phyloP scores from a whole-genome alignment of 2,329 filamentous ascomycete species.

The Fonsecaea monophora region DNA sequence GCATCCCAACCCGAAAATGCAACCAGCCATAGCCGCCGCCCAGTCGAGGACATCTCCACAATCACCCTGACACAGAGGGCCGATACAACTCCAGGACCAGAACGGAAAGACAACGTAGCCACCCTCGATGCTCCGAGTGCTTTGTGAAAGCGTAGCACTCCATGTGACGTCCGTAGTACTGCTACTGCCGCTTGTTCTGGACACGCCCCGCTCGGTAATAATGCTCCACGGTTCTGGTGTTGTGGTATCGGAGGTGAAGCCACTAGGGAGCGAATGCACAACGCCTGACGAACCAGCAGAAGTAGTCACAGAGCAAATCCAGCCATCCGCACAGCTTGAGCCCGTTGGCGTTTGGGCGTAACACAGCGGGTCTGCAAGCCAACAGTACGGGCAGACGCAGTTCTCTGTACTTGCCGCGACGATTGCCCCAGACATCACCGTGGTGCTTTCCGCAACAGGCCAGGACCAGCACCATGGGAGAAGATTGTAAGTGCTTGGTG shows the following conservation, averaged over 20 bases:
- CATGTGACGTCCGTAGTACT: slow-evolving; percentile 7
- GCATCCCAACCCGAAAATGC: slow-evolving; percentile 13
- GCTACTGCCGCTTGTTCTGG: slow-evolving; percentile 4
- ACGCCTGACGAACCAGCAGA: not conserved
- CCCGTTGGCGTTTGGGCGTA: slow-evolving; percentile 8
- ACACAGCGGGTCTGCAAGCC: slow-evolving; percentile 12
- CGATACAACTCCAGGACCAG: slow-evolving; percentile 19
- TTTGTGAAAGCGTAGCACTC: slow-evolving; percentile 11
- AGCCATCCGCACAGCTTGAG: slow-evolving; percentile 17
- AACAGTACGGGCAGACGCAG: slow-evolving; percentile 18
- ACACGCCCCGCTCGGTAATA: not conserved
- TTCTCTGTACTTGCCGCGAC: slow-evolving; percentile 2
- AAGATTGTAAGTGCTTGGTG: slow-evolving; percentile 1
- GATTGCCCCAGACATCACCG: not conserved
- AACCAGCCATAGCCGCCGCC: not conserved
- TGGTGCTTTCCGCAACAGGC: not conserved
- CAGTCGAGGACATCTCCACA: slow-evolving; percentile 9
- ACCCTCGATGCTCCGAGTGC: slow-evolving; percentile 8
- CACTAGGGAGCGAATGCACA: slow-evolving; percentile 7
- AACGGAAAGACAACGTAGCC: slow-evolving; percentile 17
- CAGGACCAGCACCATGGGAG: slow-evolving; percentile 15
- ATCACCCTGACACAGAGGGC: slow-evolving; percentile 15
- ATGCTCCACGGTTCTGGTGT: not conserved
- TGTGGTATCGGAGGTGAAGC: not conserved
- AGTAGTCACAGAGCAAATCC: slow-evolving; percentile 20